phyloP scores from a whole-genome alignment of 2,329 filamentous ascomycete genomes.

The Talaromyces sp. region DNA sequence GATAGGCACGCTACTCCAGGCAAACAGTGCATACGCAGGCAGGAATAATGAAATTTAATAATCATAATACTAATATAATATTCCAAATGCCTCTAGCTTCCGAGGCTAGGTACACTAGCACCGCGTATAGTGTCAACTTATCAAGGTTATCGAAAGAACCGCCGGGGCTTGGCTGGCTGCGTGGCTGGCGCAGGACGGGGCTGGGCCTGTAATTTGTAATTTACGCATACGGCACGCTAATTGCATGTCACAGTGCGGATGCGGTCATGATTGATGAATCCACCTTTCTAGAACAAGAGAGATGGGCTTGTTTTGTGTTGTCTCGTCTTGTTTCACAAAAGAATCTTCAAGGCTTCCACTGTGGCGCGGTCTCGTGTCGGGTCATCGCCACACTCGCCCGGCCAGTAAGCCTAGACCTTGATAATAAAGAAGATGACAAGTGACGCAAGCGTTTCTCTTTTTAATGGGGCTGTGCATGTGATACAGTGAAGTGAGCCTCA shows the following conservation, averaged over 20 bases:
- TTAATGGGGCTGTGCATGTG: no score
- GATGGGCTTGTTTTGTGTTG: no score
- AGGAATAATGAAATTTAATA: neutral
- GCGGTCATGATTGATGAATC: no score
- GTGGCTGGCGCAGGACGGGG: neutral
- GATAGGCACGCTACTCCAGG: neutral
- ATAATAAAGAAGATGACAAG: no score
- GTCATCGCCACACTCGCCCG: neutral
- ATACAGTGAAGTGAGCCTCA: no score
- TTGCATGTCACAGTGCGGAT: no score
- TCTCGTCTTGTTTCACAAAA: no score
- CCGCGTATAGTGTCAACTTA: neutral
- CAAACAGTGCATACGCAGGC: neutral
- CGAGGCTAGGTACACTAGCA: neutral
- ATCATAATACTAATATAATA: neutral
- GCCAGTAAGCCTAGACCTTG: neutral
- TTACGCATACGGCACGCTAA: neutral
- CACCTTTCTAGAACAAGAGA: neutral
- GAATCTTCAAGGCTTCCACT: no score
- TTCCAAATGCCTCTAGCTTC: neutral
- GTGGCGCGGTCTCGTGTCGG: neutral
- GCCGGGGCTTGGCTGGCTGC: neutral
- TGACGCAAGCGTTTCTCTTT: no score
- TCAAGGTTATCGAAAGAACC: neutral
- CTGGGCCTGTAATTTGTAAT: neutral